Conservation (phyloP, 2,329 filamentous ascomycete species). For the Phialophora expanda region DNA sequence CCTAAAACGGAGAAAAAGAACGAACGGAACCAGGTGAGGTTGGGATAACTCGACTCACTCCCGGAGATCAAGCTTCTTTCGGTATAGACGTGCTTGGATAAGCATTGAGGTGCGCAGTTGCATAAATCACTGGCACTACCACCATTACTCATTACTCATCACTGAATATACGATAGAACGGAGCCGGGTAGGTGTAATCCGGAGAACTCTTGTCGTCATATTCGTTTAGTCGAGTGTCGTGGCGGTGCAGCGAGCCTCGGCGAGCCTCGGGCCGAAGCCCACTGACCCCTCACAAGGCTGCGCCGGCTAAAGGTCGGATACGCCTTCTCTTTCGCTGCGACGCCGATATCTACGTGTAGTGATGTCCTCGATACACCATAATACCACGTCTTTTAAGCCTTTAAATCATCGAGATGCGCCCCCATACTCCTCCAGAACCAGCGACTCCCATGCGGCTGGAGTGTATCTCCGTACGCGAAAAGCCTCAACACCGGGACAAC, state of each 20-base stretch:
- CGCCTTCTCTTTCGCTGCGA: too few relatives aligned
- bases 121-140: neutral
- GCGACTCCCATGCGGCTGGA: constrained; percentile 6
- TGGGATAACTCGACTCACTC: neutral
- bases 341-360: too few relatives aligned
- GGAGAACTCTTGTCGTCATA: neutral
- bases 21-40: neutral
- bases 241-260: neutral
- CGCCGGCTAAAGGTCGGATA: too few relatives aligned
- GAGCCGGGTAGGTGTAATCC: neutral
- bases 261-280: neutral
- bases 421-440: constrained; percentile 15
- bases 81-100: neutral
- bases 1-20: neutral
- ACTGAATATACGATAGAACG: neutral
- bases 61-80: neutral
- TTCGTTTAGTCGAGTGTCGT: too few relatives aligned
- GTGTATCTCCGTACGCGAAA: constrained; percentile 3
- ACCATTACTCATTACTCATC: neutral
- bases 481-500: constrained; percentile 3
- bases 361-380: neutral
- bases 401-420: constrained; percentile 11
- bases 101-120: neutral
- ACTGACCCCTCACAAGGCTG: constrained; percentile 3
- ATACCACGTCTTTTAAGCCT: neutral